Percentiles rank a stretch among this genome's conserved stretches.
Conservation (phyloP, 2,329 filamentous ascomycete genomes). For the Coniochaeta pulveracea region DNA sequence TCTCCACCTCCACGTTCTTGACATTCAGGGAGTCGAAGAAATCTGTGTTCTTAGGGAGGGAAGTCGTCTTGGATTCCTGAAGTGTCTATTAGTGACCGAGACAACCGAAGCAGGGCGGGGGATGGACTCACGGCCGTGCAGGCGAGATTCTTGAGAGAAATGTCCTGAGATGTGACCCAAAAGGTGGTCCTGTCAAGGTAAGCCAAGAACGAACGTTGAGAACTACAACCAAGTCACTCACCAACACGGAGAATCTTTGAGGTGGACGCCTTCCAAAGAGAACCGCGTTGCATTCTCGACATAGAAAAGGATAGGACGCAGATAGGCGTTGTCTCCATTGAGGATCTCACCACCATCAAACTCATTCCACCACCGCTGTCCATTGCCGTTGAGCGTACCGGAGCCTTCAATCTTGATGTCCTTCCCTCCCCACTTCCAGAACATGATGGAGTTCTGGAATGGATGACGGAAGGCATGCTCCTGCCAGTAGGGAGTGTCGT, state of each 20-base stretch:
- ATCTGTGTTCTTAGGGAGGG: slow-evolving; percentile 48
- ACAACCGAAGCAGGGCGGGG: too few species aligned
- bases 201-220: too few species aligned
- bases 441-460: slow-evolving; percentile 42
- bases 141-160: slow-evolving; percentile 40
- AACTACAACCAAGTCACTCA: too few species aligned
- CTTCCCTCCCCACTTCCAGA: slow-evolving; percentile 53
- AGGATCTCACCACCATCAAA: slow-evolving; percentile 31
- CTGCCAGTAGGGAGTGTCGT: slow-evolving; percentile 32
- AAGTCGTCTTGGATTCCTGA: slow-evolving; percentile 24
- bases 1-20: slow-evolving; percentile 37
- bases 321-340: slow-evolving; percentile 41
- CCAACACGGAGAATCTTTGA: slow-evolving; percentile 53
- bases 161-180: slow-evolving; percentile 42
- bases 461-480: slow-evolving; percentile 25
- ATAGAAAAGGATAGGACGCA: slow-evolving; percentile 48
- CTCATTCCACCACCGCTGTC: slow-evolving; percentile 30
- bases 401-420: slow-evolving; percentile 49
- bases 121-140: slow-evolving; percentile 42
- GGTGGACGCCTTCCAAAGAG: slow-evolving; percentile 43
- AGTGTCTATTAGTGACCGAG: too few species aligned
- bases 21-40: slow-evolving; percentile 51
- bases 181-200: too few species aligned
- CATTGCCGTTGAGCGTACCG: slow-evolving; percentile 45
- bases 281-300: slow-evolving; percentile 50